These are phyloP conservation scores for Teunomyces panamensis DNA, from an alignment of 805 yeast species.

Conservation along the genomic window DNA sequence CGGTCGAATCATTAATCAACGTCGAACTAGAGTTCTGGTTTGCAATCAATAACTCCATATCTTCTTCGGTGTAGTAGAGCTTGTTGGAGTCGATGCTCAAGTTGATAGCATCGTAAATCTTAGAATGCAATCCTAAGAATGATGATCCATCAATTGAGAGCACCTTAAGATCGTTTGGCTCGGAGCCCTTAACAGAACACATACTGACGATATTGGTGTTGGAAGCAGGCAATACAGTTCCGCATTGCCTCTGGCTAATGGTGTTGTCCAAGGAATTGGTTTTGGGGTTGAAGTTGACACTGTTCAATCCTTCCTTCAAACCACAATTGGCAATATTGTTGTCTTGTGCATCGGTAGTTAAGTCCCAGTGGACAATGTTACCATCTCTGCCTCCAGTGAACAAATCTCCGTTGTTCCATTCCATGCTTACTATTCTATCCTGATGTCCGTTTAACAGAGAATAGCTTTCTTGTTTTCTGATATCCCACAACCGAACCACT, in stretches of 20 bases:
- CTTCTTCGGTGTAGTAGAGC: conserved; percentile 29
- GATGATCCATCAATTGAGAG: conserved; percentile 54
- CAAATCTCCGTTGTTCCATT: conserved; percentile 57
- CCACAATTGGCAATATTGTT: conserved; percentile 33
- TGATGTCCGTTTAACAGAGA: conserved; percentile 55
- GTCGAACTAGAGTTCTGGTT: conserved; percentile 15
- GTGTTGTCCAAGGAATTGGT: conserved; percentile 29
- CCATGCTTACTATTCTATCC: conserved; percentile 51
- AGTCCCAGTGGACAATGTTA: conserved; percentile 65
- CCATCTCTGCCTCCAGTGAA: conserved; percentile 66
- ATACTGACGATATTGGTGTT: conserved; percentile 47
- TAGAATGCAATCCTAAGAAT: conserved; percentile 55
- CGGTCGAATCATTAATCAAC: conserved; percentile 14
- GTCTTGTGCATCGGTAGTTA: conserved; percentile 25
- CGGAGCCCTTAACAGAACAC: conserved; percentile 29
- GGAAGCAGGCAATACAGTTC: conserved; percentile 61
- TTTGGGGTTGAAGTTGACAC: conserved; percentile 35
- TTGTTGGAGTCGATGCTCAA: conserved; percentile 19
- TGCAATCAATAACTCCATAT: conserved; percentile 20
- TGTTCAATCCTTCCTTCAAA: conserved; percentile 44
- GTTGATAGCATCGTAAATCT: conserved; percentile 31
- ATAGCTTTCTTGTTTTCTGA: conserved; percentile 56
- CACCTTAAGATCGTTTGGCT: conserved; percentile 34
- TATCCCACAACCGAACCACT: conserved; percentile 70
- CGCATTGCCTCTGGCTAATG: conserved; percentile 50